Conservation (phyloP, 1,284 basidiomycete species). For the Entoloma clypeatum region DNA sequence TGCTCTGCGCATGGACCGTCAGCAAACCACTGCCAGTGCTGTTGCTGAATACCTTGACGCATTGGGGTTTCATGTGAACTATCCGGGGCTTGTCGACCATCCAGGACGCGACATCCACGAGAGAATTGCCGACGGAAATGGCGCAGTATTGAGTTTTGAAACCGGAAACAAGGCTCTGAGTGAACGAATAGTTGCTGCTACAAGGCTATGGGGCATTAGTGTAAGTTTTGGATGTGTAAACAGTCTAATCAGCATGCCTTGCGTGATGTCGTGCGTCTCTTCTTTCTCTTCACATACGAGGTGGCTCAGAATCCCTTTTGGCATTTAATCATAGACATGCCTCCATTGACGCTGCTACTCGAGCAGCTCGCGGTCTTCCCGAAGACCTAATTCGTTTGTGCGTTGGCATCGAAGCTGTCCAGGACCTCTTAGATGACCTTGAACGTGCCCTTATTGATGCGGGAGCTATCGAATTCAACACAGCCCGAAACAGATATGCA, state of each 20-base stretch:
- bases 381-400: conserved; percentile 98
- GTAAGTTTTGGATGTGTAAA: conserved; percentile 99
- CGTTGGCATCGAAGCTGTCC: conserved; percentile 95
- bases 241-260: conserved; percentile 98
- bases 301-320: conserved; percentile 14
- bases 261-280: conserved; percentile 90
- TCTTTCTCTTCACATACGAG: conserved; percentile 11
- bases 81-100: conserved; percentile 86
- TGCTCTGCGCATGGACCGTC: conserved; percentile 94
- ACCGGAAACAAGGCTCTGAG: conserved; percentile 90
- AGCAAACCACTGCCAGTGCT: conserved; percentile 79
- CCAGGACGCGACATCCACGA: conserved; percentile 86
- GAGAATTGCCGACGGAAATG: conserved; percentile 84
- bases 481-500: conserved; percentile 49
- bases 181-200: conserved; percentile 90
- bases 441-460: conserved; percentile 90
- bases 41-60: conserved; percentile 87
- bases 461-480: conserved; percentile 73
- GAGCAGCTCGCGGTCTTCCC: conserved; percentile 91
- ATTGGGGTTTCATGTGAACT: conserved; percentile 92
- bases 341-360: conserved; percentile 91
- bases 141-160: conserved; percentile 93
- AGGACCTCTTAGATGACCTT: conserved; percentile 93
- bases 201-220: conserved; percentile 94
- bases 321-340: conserved; percentile 67